These are phyloP conservation scores for Leptographium radiaticola DNA, from an alignment of 2,329 filamentous ascomycete species.

Conservation along the genomic window DNA sequence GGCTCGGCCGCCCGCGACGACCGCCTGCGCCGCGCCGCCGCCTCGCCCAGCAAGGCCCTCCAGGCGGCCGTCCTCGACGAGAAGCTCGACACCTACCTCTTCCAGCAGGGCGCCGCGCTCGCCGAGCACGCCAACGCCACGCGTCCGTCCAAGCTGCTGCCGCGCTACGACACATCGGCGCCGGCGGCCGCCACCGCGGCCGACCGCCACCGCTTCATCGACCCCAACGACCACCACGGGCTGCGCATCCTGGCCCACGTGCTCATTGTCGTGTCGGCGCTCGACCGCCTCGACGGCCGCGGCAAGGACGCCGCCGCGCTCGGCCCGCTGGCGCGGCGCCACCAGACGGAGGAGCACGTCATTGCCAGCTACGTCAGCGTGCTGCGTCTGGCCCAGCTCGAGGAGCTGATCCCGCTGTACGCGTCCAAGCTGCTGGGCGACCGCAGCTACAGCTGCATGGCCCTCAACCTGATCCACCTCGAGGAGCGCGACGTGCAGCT, in stretches of 20 bases:
- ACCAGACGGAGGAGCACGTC: slow-evolving; percentile 54
- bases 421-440: slow-evolving; percentile 60
- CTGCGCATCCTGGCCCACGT: slow-evolving; percentile 57
- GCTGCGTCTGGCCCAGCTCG: slow-evolving; percentile 57
- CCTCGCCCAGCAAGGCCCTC: slow-evolving; percentile 57
- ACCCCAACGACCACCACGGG: slow-evolving; percentile 45
- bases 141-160: slow-evolving; percentile 29
- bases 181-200: slow-evolving; percentile 9
- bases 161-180: slow-evolving; percentile 19
- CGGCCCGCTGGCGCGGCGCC: slow-evolving; percentile 19
- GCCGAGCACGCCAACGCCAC: slow-evolving; percentile 29
- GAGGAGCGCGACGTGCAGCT: slow-evolving; percentile 50
- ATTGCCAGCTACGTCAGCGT: slow-evolving; percentile 73
- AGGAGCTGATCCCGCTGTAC: slow-evolving; percentile 76
- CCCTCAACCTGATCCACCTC: slow-evolving; percentile 63
- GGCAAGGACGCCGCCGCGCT: slow-evolving; percentile 21
- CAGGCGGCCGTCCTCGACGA: slow-evolving; percentile 63
- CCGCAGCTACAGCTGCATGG: slow-evolving; percentile 57
- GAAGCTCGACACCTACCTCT: slow-evolving; percentile 42
- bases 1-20: slow-evolving; percentile 1
- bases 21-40: slow-evolving; percentile 9
- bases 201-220: slow-evolving; percentile 25
- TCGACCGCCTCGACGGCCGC: slow-evolving; percentile 33
- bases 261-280: slow-evolving; percentile 51
- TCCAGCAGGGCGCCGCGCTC: slow-evolving; percentile 43